phyloP scores from a whole-genome alignment of 371 early-diverging fungal genomes.

The Zancudomyces culisetae region DNA sequence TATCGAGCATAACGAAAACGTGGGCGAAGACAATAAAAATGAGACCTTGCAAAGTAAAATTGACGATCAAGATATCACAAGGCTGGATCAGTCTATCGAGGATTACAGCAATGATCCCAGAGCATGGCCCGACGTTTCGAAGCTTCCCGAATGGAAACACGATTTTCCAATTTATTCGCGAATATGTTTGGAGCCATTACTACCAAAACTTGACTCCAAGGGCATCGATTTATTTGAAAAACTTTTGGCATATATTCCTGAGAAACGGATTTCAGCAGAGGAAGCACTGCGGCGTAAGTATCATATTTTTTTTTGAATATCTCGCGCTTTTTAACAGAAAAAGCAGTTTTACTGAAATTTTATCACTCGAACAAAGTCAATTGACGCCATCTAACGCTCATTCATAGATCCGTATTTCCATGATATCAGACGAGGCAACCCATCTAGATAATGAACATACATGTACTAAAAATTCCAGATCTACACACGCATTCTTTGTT shows the following conservation, averaged over 20 bases:
- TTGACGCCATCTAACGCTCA: too few species aligned
- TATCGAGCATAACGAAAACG: not conserved
- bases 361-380: too few species aligned
- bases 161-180: slow-evolving; percentile 55
- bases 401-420: too few species aligned
- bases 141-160: slow-evolving; percentile 72
- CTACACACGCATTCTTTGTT: too few species aligned
- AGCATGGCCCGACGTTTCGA: slow-evolving; percentile 80
- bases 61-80: not conserved
- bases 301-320: not conserved
- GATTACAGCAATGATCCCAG: not conserved
- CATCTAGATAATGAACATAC: too few species aligned
- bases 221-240: slow-evolving; percentile 58
- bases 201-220: slow-evolving; percentile 60
- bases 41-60: not conserved
- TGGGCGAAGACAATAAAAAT: not conserved
- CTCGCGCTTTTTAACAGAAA: not conserved
- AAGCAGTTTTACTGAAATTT: too few species aligned
- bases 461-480: too few species aligned
- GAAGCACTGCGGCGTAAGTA: slow-evolving; percentile 25
- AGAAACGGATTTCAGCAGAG: slow-evolving; percentile 33
- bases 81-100: not conserved
- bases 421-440: too few species aligned
- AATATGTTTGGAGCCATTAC: slow-evolving; percentile 38
- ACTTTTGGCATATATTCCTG: slow-evolving; percentile 36